Percentiles rank a stretch among this genome's conserved stretches.
phyloP scores from a whole-genome alignment of 2,329 filamentous ascomycete genomes.

The Blumeriella jaapii region DNA sequence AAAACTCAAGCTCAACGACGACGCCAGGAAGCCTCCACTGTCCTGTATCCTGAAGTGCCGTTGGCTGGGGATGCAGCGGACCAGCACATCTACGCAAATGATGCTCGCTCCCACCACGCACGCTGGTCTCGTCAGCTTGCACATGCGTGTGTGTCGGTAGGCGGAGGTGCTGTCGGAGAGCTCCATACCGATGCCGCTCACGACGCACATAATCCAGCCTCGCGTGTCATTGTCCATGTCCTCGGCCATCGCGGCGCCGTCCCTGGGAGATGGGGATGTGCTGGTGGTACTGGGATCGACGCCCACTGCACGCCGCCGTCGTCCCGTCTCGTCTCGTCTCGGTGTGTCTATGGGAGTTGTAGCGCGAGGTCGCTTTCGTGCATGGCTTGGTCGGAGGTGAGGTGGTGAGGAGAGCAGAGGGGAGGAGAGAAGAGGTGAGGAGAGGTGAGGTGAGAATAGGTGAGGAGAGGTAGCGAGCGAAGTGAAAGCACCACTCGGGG shows the following conservation, averaged over 20 bases:
- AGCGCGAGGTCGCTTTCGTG: background rate
- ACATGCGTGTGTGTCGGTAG: conserved; percentile 4
- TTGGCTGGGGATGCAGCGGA: conserved; percentile 61
- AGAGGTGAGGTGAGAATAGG: background rate
- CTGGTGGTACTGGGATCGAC: too few relatives aligned
- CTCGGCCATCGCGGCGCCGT: conserved; percentile 6
- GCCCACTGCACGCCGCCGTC: too few relatives aligned
- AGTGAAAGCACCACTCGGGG: background rate
- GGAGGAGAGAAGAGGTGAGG: background rate
- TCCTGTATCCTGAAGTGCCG: conserved; percentile 78
- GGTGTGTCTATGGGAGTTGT: conserved; percentile 2
- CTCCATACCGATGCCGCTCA: conserved; percentile 63
- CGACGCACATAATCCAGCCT: conserved; percentile 86
- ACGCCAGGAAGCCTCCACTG: conserved; percentile 77
- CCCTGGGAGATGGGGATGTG: conserved; percentile 1
- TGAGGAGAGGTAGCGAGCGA: background rate
- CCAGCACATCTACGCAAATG: conserved; percentile 73
- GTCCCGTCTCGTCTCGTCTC: too few relatives aligned
- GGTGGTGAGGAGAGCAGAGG: background rate
- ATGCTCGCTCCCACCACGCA: conserved; percentile 68
- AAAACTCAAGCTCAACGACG: conserved; percentile 83
- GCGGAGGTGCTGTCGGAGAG: too few relatives aligned
- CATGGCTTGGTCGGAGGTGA: background rate
- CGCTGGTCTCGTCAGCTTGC: conserved; percentile 28
- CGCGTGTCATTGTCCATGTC: conserved; percentile 65